These are phyloP conservation scores for Fragaria iinumae DNA, from an alignment of 306 rosid species.

Conservation along the genomic window DNA sequence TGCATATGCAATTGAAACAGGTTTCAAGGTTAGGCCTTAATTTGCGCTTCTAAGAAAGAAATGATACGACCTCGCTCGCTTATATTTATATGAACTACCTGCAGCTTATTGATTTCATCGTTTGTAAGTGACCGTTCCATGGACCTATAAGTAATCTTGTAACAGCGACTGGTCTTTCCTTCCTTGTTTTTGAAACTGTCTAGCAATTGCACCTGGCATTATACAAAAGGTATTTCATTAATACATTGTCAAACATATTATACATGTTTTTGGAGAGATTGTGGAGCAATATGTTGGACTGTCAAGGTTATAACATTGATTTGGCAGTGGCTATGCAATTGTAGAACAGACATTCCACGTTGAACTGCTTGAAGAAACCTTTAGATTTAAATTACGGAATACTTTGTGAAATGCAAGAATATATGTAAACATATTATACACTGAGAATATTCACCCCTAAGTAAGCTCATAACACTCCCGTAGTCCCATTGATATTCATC, in stretches of 20 bases:
- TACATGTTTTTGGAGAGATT: too few species aligned
- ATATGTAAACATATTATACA: too few species aligned
- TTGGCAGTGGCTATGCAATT: not conserved
- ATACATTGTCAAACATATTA: not conserved
- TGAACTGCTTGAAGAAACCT: too few species aligned
- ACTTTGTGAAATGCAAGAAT: too few species aligned
- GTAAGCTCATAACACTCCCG: too few species aligned
- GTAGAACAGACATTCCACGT: too few species aligned
- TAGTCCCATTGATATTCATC: too few species aligned
- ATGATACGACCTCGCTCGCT: too few species aligned
- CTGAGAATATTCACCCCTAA: too few species aligned
- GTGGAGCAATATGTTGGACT: not conserved
- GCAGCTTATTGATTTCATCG: constrained; percentile 76
- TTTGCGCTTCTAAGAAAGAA: not conserved
- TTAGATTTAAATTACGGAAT: too few species aligned
- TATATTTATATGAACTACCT: constrained; percentile 19
- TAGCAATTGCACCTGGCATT: constrained; percentile 66
- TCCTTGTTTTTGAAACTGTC: constrained; percentile 96
- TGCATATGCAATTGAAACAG: too few species aligned
- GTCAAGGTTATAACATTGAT: not conserved
- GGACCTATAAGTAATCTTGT: constrained; percentile 83
- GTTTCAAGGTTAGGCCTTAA: too few species aligned
- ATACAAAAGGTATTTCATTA: not conserved
- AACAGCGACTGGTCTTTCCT: constrained; percentile 93
- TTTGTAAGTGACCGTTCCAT: constrained; percentile 97